Percentiles rank a stretch among this genome's conserved stretches.
phyloP scores from a whole-genome alignment of 495 filamentous ascomycete genomes.

The Cercophora samala region DNA sequence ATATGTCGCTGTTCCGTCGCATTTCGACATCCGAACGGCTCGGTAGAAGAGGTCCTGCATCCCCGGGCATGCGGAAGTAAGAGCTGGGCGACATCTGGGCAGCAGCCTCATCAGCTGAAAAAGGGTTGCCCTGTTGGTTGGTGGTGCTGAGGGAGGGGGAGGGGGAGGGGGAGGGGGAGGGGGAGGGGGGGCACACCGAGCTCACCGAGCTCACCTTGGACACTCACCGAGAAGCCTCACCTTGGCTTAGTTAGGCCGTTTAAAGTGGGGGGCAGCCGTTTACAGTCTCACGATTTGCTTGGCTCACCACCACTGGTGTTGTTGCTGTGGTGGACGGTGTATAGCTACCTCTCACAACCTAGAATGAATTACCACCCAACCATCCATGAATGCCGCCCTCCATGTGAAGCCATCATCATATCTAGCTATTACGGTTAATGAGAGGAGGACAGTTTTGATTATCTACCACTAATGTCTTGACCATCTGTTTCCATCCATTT shows the following conservation, averaged over 20 bases:
- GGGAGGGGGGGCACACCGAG: neutral
- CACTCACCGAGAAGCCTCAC: neutral
- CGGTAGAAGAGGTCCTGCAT: conserved; percentile 4
- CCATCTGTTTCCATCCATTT: neutral
- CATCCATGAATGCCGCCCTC: neutral
- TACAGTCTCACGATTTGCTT: conserved; percentile 10
- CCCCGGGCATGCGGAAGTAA: conserved; percentile 1
- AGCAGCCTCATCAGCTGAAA: conserved; percentile 1
- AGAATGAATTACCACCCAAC: neutral
- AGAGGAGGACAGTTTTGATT: conserved; percentile 3
- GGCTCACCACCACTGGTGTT: neutral
- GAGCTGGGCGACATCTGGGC: no score
- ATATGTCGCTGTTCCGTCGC: conserved; percentile 12
- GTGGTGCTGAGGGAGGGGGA: no score
- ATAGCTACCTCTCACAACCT: neutral
- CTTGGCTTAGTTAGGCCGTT: neutral
- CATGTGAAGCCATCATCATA: neutral
- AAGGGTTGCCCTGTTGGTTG: conserved; percentile 2
- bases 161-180: no score
- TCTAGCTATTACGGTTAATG: neutral
- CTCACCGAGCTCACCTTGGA: neutral
- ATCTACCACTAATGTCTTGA: neutral
- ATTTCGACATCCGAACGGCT: conserved; percentile 13
- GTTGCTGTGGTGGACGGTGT: conserved; percentile 1
- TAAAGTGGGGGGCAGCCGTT: conserved; percentile 8